A percentile compares a stretch with the other conserved stretches of the same genome.
phyloP scores from a whole-genome alignment of 768 basidiomycete genomes.

The Lactarius indigo region DNA sequence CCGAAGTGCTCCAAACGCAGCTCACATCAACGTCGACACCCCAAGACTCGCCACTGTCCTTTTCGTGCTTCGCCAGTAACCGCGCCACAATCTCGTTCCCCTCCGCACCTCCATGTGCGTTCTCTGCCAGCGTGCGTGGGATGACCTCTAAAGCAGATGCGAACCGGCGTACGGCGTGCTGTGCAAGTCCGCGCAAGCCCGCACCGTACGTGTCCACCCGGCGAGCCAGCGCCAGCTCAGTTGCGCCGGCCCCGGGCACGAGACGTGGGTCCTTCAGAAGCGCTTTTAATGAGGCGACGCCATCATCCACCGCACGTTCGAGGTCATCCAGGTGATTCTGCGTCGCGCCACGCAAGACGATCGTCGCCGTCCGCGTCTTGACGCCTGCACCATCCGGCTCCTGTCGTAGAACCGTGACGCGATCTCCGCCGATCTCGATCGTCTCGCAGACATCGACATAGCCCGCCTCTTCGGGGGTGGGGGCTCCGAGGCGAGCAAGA shows the following conservation, averaged over 20 bases:
- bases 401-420: slow-evolving; percentile 94
- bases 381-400: slow-evolving; percentile 48
- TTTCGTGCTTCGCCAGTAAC: slow-evolving; percentile 87
- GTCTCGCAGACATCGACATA: slow-evolving; percentile 93
- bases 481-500: slow-evolving; percentile 91
- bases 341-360: slow-evolving; percentile 94
- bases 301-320: slow-evolving; percentile 94
- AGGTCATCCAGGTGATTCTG: slow-evolving; percentile 93
- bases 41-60: slow-evolving; percentile 67
- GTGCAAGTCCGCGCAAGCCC: slow-evolving; percentile 83
- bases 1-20: not conserved
- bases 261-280: slow-evolving; percentile 86
- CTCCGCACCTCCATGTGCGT: slow-evolving; percentile 85
- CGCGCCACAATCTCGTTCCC: slow-evolving; percentile 89
- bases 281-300: slow-evolving; percentile 92
- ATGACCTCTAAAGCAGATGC: slow-evolving; percentile 89
- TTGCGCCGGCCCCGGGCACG: slow-evolving; percentile 92
- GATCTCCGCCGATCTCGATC: slow-evolving; percentile 94
- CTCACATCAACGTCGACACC: slow-evolving; percentile 88
- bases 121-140: slow-evolving; percentile 91
- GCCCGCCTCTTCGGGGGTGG: slow-evolving; percentile 95
- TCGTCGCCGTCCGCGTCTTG: slow-evolving; percentile 85
- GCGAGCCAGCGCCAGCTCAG: slow-evolving; percentile 88
- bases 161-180: slow-evolving; percentile 91
- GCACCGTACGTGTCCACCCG: slow-evolving; percentile 83